These are phyloP conservation scores for Solanum chiquidenum DNA, from an alignment of 257 asterid species.

Conservation along the genomic window DNA sequence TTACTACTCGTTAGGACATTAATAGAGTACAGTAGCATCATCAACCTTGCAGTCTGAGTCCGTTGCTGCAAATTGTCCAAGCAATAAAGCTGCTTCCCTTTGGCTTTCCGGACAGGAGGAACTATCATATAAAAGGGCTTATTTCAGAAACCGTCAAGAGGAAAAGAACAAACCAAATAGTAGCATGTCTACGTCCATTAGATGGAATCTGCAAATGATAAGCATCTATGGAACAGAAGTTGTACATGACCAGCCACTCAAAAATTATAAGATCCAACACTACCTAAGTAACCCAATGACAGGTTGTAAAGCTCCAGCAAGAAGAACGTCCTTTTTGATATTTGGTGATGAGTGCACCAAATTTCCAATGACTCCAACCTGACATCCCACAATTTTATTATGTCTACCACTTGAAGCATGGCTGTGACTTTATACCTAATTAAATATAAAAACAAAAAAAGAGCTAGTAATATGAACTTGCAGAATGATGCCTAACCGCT, in stretches of 20 bases:
- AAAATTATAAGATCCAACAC: background rate
- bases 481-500: constrained; percentile 57
- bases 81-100: constrained; percentile 98
- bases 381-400: constrained; percentile 16
- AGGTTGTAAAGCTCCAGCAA: constrained; percentile 98
- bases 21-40: constrained; percentile 1
- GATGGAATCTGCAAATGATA: background rate
- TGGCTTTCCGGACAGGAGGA: constrained; percentile 97
- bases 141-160: background rate
- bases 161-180: background rate
- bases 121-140: constrained; percentile 27
- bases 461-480: background rate
- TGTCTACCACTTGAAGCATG: background rate
- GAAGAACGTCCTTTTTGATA: constrained; percentile 89
- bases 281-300: constrained; percentile 96
- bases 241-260: background rate
- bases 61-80: constrained; percentile 98
- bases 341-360: constrained; percentile 96
- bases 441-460: background rate
- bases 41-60: constrained; percentile 99
- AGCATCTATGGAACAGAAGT: background rate
- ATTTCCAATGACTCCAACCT: constrained; percentile 99
- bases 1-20: background rate
- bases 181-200: background rate
- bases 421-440: background rate